Conservation (phyloP, 2,329 filamentous ascomycete species). For the Lachnellula suecica region DNA sequence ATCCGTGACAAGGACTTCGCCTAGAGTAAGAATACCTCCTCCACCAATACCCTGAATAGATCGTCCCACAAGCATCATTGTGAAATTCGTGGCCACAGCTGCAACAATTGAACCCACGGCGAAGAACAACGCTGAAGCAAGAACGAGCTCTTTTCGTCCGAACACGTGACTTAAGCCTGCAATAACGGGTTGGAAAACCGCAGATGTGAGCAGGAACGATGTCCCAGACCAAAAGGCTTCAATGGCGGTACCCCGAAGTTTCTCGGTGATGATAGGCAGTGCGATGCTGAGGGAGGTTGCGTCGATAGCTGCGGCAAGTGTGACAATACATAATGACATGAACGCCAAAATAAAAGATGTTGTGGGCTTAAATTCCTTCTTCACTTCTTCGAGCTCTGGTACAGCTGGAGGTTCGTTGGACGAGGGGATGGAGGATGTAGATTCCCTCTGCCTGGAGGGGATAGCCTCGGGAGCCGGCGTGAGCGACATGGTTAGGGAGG, state of each 20-base stretch:
- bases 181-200: slow-evolving; percentile 55
- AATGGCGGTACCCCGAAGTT: slow-evolving; percentile 51
- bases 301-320: slow-evolving; percentile 63
- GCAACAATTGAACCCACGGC: slow-evolving; percentile 39
- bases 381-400: slow-evolving; percentile 12
- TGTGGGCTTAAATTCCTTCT: slow-evolving; percentile 23
- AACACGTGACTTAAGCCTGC: slow-evolving; percentile 40
- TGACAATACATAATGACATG: slow-evolving; percentile 41
- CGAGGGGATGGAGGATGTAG: neutral
- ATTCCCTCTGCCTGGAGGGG: slow-evolving; percentile 4
- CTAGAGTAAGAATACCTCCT: slow-evolving; percentile 48
- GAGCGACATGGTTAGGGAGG: neutral
- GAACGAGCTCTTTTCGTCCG: slow-evolving; percentile 36
- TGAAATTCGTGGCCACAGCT: slow-evolving; percentile 37
- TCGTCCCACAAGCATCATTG: slow-evolving; percentile 37
- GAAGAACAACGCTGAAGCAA: slow-evolving; percentile 34
- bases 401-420: slow-evolving; percentile 2
- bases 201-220: slow-evolving; percentile 65
- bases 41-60: slow-evolving; percentile 50
- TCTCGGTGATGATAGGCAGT: slow-evolving; percentile 51
- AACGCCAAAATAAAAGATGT: slow-evolving; percentile 28
- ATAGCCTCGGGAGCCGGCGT: neutral
- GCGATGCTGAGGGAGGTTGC: slow-evolving; percentile 65
- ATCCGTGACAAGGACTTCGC: slow-evolving; percentile 46
- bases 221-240: slow-evolving; percentile 73